Evolutionary conservation across 345 rosid genomes (phyloP), one percentile per base, ranked within the genome.

Genomic region (Arabidopsis thaliana): DNA sequence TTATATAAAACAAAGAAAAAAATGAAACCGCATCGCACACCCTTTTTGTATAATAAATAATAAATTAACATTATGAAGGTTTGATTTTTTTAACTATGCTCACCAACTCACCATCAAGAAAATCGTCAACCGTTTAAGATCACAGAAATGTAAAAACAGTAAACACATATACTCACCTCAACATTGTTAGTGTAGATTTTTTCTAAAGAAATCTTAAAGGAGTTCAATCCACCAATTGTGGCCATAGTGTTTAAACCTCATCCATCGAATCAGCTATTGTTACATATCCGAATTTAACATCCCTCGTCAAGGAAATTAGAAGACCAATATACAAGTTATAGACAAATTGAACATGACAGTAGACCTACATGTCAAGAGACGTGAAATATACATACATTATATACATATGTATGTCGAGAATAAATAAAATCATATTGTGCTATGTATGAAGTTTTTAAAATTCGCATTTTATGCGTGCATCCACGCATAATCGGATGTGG

Each of bases 401-500:
- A 46, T 44, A 25, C 25, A 25, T 42, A 20, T 41, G 40, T 40
- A 22, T 20, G 3, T 33, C 32, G 11, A 11, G 2, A 6, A 25
- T n/a, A 11, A n/a, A 1, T 72, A 20, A 41, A 37, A 52, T 41
- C 22, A 45, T 56, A 22, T 36, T n/a, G 12, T 5, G 11, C 58
- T 48, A 25, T 10, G n/a, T 37, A 28, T 49, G 16, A 48, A 48
- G 42, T 48, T 48, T 48, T 46, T 49, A 25, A 25, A 37, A 65
- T 44, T 36, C 33, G 49, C 41, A 38, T 67, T 45, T 33, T 59
- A 40, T 69, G 46, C 46, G 20, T 60, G 55, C 6, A 75, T 42
- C 45, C 73, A 67, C 59, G 48, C 60, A 75, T 67, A 58, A 59
- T 22, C 60, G 36, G 24, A 67, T 59, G 73, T 38, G 79, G 67